phyloP scores from a whole-genome alignment of 2,329 filamentous ascomycete species.

The Sphaerulina populicola region DNA sequence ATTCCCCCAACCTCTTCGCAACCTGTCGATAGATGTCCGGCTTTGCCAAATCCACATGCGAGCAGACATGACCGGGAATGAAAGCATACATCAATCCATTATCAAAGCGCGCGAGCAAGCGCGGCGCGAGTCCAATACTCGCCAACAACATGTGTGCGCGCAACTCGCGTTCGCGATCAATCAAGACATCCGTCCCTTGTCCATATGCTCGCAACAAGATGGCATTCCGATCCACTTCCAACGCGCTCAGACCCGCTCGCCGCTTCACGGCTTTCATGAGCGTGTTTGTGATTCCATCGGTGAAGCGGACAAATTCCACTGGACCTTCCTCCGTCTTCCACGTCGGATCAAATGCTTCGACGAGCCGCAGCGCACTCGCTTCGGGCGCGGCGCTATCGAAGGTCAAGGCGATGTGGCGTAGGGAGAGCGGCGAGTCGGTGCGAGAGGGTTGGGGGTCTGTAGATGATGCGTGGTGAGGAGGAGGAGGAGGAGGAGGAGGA shows the following conservation, averaged over 20 bases:
- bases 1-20: conserved; percentile 76
- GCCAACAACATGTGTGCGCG: conserved; percentile 75
- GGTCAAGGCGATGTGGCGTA: conserved; percentile 58
- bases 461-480: conserved; percentile 19
- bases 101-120: conserved; percentile 81
- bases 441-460: conserved; percentile 22
- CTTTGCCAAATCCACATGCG: conserved; percentile 68
- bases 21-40: conserved; percentile 73
- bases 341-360: conserved; percentile 70
- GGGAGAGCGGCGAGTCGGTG: conserved; percentile 29
- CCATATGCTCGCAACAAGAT: conserved; percentile 89
- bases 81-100: conserved; percentile 95
- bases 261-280: conserved; percentile 69
- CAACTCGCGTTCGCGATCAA: conserved; percentile 72
- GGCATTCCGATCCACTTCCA: conserved; percentile 73
- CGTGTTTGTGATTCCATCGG: conserved; percentile 97
- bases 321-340: conserved; percentile 68
- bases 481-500: too few relatives aligned
- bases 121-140: conserved; percentile 71
- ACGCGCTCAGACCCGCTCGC: conserved; percentile 59
- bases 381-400: conserved; percentile 73
- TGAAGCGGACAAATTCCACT: conserved; percentile 83
- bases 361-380: conserved; percentile 67
- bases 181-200: conserved; percentile 85
- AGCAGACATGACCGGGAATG: conserved; percentile 71